Evolutionary conservation across 148 eudicot species (phyloP).

Genomic region (Oxyria digyna): DNA sequence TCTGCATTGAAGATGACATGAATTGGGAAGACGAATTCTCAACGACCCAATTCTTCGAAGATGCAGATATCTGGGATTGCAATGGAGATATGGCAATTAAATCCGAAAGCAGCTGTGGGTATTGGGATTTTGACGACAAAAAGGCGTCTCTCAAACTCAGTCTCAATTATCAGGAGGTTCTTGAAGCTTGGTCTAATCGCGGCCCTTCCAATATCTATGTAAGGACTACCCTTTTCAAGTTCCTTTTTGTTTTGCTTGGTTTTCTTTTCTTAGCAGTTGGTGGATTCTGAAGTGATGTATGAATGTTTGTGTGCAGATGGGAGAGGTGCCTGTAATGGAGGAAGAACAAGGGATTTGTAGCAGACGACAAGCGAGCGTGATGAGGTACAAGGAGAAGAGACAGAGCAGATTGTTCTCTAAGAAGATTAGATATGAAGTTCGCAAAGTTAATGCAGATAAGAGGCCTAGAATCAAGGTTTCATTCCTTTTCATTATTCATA

Average conservation of each 20-base stretch:
- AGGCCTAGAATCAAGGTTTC: constrained; percentile 31
- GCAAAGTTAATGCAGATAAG: constrained; percentile 35
- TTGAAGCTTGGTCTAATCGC: constrained; percentile 42
- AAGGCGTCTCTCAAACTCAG: constrained; percentile 29
- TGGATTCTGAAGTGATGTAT: background rate
- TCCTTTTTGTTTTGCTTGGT: no score
- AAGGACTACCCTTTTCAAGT: background rate
- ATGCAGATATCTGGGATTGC: background rate
- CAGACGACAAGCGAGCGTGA: constrained; percentile 31
- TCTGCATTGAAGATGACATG: constrained; percentile 16
- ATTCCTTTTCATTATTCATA: background rate
- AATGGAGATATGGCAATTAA: constrained; percentile 3
- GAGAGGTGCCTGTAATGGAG: constrained; percentile 34
- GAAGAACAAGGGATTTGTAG: constrained; percentile 16
- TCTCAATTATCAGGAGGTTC: constrained; percentile 40
- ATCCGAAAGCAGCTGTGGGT: constrained; percentile 15
- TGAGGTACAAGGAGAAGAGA: constrained; percentile 28
- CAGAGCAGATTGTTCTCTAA: constrained; percentile 27
- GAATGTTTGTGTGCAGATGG: constrained; percentile 16
- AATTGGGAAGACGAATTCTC: background rate
- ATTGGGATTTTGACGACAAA: constrained; percentile 20
- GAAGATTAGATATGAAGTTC: constrained; percentile 35
- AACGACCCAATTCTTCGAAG: background rate
- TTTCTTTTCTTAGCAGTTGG: no score
- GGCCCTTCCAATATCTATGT: constrained; percentile 27